Conservation (phyloP, 108 stramenopile species). For the Fistulifera pelliculosa region DNA sequence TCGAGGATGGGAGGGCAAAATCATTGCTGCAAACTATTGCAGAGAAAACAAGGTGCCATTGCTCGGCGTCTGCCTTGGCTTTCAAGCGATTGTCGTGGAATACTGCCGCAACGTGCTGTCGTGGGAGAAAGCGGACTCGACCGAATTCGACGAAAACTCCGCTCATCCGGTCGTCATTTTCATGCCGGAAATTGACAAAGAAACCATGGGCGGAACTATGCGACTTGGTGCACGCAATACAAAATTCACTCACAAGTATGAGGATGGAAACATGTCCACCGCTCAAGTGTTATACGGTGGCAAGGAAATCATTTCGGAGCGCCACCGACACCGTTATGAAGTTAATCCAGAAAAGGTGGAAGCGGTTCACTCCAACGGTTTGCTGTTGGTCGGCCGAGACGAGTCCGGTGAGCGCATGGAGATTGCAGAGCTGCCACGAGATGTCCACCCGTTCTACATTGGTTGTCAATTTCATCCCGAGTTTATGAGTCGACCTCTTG, state of each 20-base stretch:
- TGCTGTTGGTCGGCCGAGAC: slow-evolving; percentile 93
- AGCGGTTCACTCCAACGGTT: slow-evolving; percentile 66
- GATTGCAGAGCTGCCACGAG: slow-evolving; percentile 88
- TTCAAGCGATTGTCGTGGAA: slow-evolving; percentile 97
- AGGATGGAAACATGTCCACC: slow-evolving; percentile 32
- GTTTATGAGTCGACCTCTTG: slow-evolving; percentile 92
- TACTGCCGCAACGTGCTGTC: slow-evolving; percentile 88
- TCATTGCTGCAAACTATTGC: slow-evolving; percentile 85
- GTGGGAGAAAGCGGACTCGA: slow-evolving; percentile 81
- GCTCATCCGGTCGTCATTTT: slow-evolving; percentile 89
- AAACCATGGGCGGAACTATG: slow-evolving; percentile 98
- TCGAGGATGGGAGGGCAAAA: slow-evolving; percentile 85
- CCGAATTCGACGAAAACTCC: slow-evolving; percentile 86
- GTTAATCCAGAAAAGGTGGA: slow-evolving; percentile 96
- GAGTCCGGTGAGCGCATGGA: slow-evolving; percentile 95
- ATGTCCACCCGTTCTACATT: slow-evolving; percentile 91
- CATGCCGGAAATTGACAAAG: slow-evolving; percentile 98
- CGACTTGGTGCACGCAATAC: slow-evolving; percentile 92
- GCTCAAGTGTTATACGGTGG: slow-evolving; percentile 72
- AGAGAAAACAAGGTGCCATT: slow-evolving; percentile 78
- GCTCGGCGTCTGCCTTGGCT: slow-evolving; percentile 95
- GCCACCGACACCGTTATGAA: slow-evolving; percentile 99
- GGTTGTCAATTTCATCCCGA: slow-evolving; percentile 99
- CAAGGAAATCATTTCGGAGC: slow-evolving; percentile 65
- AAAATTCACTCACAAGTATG: slow-evolving; percentile 56